Evolutionary conservation across 208 protist species (phyloP), one percentile per base, ranked within the genome.

Genomic region (Trypanosoma lewisi): DNA sequence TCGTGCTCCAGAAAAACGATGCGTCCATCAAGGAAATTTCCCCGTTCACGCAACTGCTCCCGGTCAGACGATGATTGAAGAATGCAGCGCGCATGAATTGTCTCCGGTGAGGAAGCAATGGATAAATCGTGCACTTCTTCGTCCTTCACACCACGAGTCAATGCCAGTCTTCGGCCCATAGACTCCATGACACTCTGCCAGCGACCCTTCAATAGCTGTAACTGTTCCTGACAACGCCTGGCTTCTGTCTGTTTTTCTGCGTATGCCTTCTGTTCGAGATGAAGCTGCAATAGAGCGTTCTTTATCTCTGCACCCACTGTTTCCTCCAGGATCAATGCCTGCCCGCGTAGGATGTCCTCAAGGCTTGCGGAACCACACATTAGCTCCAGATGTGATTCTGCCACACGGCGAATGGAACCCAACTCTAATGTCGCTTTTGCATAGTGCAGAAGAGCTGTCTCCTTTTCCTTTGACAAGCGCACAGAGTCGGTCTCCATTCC

Each of bases 21-120:
- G 27, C 82, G 82, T 27, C 82, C 71, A 60, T 94, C 87, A 2
- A 94, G 77, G 31, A 82, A 73, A 60, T 91, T 94, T 2, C 87
- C 87, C 14, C 73, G 73, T 41, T 87, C 65, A 80, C 82, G 77
- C 30, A 94, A 75, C 49, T 84, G 73, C 73, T 94, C 87, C 7
- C 84, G 78, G n/a, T 77, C 74, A 34, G 75, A 74, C 16, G 82
- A 85, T 21, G 82, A 68, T 6, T 77, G 79, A 41, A 94, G 69
- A 56, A 94, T 75, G 23, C 83, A 63, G 37, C 78, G 74, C 4
- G 87, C 87, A 63, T 94, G 84, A 11, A 91, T 41, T 2, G 57
- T 68, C 60, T 94, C 87, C 2, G 84, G 87, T 0, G 70, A 58
- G 23, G 52, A 30, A 39, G 47, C 42, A 37, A 5, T 49, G 6